Conservation (phyloP, 1,139 yeast species). For the Blastobotrys indianensis region DNA sequence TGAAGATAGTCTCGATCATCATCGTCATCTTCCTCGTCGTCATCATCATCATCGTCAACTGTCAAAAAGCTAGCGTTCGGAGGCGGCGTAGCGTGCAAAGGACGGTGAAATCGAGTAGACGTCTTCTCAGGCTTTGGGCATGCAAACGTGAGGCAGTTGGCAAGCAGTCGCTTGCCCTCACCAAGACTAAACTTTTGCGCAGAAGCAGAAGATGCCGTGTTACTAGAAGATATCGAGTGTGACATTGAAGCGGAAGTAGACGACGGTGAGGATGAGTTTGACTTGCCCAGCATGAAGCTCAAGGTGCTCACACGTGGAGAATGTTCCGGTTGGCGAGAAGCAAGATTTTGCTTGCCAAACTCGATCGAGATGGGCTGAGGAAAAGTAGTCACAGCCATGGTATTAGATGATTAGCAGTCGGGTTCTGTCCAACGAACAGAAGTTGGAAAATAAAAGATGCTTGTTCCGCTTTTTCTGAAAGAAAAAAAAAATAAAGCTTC, state of each 20-base stretch:
- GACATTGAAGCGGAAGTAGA: too few relatives aligned
- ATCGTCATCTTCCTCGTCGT: constrained; percentile 5
- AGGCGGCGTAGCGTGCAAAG: constrained; percentile 8
- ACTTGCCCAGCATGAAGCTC: too few relatives aligned
- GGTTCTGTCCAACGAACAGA: too few relatives aligned
- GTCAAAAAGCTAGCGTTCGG: background rate
- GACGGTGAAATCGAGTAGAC: constrained; percentile 6
- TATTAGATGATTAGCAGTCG: too few relatives aligned
- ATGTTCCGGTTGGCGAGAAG: too few relatives aligned
- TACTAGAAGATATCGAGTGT: too few relatives aligned
- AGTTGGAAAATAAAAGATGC: too few relatives aligned
- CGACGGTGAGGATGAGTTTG: too few relatives aligned
- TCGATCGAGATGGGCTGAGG: background rate
- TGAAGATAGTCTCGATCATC: background rate
- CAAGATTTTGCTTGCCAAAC: background rate
- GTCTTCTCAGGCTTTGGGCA: constrained; percentile 13
- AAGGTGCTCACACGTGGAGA: too few relatives aligned
- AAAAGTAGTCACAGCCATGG: background rate
- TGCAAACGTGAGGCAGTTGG: constrained; percentile 11
- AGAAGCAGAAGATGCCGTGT: too few relatives aligned
- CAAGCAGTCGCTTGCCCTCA: background rate
- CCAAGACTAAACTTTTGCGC: background rate
- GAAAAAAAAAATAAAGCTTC: too few relatives aligned
- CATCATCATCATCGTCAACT: constrained; percentile 5
- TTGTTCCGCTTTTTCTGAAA: too few relatives aligned